phyloP scores from a whole-genome alignment of 1,284 basidiomycete genomes.

The Ustilago trichophora region DNA sequence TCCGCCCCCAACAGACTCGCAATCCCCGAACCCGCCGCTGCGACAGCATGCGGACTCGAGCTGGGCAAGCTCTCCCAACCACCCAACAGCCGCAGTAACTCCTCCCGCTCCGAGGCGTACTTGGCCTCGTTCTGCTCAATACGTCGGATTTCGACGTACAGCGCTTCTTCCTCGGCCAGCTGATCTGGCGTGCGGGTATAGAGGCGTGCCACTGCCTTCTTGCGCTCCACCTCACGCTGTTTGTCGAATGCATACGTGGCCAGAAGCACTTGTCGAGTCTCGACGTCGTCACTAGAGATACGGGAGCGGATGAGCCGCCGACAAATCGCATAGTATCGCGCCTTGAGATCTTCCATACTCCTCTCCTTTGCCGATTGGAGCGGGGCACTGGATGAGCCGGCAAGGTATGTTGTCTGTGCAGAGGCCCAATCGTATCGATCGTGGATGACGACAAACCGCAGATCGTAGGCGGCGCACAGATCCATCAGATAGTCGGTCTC shows the following conservation, averaged over 20 bases:
- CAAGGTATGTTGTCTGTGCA: constrained; percentile 19
- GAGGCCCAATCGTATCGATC: constrained; percentile 82
- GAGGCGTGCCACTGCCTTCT: constrained; percentile 84
- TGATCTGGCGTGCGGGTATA: constrained; percentile 87
- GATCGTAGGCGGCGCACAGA: constrained; percentile 82
- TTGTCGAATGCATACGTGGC: constrained; percentile 66
- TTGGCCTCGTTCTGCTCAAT: constrained; percentile 90
- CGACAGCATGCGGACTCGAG: constrained; percentile 49
- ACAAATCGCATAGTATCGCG: constrained; percentile 91
- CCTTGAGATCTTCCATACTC: constrained; percentile 82
- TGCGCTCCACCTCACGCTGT: constrained; percentile 89
- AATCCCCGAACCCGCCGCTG: constrained; percentile 60
- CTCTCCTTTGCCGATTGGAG: constrained; percentile 33
- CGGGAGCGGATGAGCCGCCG: constrained; percentile 84
- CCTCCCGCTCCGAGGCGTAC: constrained; percentile 89
- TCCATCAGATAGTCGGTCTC: constrained; percentile 94
- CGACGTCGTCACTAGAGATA: constrained; percentile 61
- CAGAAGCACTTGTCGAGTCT: constrained; percentile 58
- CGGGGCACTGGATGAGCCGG: no score
- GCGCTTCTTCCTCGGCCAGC: constrained; percentile 92
- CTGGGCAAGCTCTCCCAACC: constrained; percentile 65
- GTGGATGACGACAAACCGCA: constrained; percentile 87
- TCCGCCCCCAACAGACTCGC: constrained; percentile 30
- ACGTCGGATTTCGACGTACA: constrained; percentile 92
- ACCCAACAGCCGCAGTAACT: constrained; percentile 80